Conservation (phyloP, 129 eudicot genomes). For the Rutidosis leptorrhynchoides region DNA sequence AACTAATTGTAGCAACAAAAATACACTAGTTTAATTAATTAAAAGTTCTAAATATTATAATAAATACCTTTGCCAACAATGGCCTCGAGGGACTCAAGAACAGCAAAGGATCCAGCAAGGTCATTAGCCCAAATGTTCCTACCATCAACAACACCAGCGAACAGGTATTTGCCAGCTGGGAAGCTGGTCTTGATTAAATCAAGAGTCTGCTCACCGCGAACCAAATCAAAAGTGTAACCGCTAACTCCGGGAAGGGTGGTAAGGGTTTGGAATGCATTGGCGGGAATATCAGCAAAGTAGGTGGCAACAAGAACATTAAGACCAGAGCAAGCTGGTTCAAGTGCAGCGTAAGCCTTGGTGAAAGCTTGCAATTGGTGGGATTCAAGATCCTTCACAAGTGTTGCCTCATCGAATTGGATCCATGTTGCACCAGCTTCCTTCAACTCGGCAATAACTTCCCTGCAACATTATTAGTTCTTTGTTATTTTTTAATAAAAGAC, state of each 20-base stretch:
- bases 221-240: conserved; percentile 78
- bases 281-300: conserved; percentile 84
- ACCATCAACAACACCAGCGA: conserved; percentile 95
- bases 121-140: conserved; percentile 98
- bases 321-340: conserved; percentile 71
- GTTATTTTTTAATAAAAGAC: no score
- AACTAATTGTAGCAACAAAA: background rate
- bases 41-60: background rate
- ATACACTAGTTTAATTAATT: background rate
- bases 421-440: conserved; percentile 94
- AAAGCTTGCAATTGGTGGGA: conserved; percentile 72
- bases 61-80: conserved; percentile 79
- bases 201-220: conserved; percentile 75
- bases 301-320: conserved; percentile 70
- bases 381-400: conserved; percentile 85
- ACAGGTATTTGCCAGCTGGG: conserved; percentile 64
- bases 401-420: conserved; percentile 93
- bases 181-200: conserved; percentile 52
- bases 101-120: conserved; percentile 57
- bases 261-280: conserved; percentile 64
- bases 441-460: conserved; percentile 87
- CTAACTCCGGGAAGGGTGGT: conserved; percentile 66
- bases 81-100: conserved; percentile 69
- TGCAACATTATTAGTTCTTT: conserved; percentile 27
- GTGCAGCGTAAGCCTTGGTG: conserved; percentile 64